Percentiles rank a stretch among this genome's conserved stretches.
Conservation (phyloP, 352 stramenopile genomes). For the Pythium grandisporangium region DNA sequence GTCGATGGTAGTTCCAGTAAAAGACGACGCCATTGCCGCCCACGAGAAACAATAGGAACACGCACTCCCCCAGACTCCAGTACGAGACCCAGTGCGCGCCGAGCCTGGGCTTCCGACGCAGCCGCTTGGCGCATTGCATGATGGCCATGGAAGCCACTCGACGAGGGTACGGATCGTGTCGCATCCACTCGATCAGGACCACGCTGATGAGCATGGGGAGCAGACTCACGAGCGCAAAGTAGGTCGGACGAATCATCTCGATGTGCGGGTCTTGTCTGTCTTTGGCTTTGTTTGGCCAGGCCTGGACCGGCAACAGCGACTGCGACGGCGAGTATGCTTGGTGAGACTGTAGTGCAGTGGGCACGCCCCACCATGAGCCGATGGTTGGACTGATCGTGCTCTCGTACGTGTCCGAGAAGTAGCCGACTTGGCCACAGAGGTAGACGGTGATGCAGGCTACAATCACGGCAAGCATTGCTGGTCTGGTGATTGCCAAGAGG, state of each 20-base stretch:
- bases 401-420: too few species aligned
- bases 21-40: constrained; percentile 18
- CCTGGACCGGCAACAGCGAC: too few species aligned
- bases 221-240: constrained; percentile 30
- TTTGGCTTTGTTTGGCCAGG: too few species aligned
- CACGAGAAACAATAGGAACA: constrained; percentile 23
- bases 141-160: constrained; percentile 20
- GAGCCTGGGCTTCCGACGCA: constrained; percentile 34
- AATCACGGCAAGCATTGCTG: too few species aligned
- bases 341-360: too few species aligned
- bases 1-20: constrained; percentile 12
- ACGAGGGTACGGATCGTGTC: constrained; percentile 24
- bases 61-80: constrained; percentile 26
- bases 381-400: too few species aligned
- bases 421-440: too few species aligned
- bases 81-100: constrained; percentile 16
- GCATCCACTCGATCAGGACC: constrained; percentile 28
- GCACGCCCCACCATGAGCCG: too few species aligned
- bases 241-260: constrained; percentile 49
- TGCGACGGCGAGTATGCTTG: too few species aligned
- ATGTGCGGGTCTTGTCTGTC: too few species aligned
- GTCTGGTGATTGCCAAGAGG: too few species aligned
- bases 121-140: constrained; percentile 16
- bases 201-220: constrained; percentile 25
- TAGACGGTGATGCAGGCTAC: too few species aligned